Evolutionary conservation across 2,329 filamentous ascomycete species (phyloP).

Genomic region (Neobulgaria alba): DNA sequence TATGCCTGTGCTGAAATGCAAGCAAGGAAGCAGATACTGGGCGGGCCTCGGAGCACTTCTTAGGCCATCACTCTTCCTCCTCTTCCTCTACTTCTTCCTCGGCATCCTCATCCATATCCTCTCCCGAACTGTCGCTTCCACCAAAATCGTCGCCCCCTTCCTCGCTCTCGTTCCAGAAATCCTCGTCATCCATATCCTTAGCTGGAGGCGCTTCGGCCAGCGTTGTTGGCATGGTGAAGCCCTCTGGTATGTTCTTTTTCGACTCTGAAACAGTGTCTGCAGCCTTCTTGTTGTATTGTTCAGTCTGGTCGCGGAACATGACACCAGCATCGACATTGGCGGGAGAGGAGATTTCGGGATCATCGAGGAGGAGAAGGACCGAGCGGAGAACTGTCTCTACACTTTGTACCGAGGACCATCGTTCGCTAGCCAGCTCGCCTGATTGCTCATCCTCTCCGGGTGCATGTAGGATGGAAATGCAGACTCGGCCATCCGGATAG

Average conservation of each 20-base stretch:
- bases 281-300: constrained; percentile 62
- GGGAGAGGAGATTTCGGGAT: constrained; percentile 86
- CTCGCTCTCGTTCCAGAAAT: constrained; percentile 74
- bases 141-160: constrained; percentile 66
- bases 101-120: constrained; percentile 53
- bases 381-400: constrained; percentile 93
- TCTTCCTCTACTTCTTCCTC: constrained; percentile 49
- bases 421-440: constrained; percentile 80
- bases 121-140: constrained; percentile 57
- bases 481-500: constrained; percentile 81
- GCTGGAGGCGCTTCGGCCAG: constrained; percentile 52
- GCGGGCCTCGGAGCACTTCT: not conserved
- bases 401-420: constrained; percentile 89
- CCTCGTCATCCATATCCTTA: constrained; percentile 63
- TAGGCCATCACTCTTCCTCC: constrained; percentile 33
- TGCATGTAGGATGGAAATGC: constrained; percentile 91
- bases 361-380: constrained; percentile 83
- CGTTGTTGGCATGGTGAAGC: constrained; percentile 74
- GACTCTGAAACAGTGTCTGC: constrained; percentile 62
- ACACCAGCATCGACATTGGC: constrained; percentile 93
- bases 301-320: constrained; percentile 66
- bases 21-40: no score
- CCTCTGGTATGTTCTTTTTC: constrained; percentile 70
- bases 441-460: constrained; percentile 91
- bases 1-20: no score